Conservation (phyloP, 768 basidiomycete genomes). For the Stropharia rugosoannulata region DNA sequence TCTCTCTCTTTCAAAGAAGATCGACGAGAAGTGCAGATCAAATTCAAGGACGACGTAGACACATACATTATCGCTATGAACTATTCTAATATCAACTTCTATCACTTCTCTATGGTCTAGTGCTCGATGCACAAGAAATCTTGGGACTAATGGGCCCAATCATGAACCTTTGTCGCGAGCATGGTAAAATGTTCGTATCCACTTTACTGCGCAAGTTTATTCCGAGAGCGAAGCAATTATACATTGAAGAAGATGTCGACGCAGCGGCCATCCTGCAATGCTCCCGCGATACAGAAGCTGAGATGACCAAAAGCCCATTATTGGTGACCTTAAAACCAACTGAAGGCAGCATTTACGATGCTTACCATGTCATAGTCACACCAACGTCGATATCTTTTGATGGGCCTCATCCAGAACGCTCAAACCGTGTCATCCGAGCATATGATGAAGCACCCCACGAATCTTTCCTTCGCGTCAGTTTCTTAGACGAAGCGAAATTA, state of each 20-base stretch:
- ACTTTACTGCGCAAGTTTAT: conserved; percentile 41
- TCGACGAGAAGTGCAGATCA: conserved; percentile 46
- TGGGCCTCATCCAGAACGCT: conserved; percentile 58
- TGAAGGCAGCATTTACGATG: conserved; percentile 31
- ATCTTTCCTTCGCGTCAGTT: conserved; percentile 62
- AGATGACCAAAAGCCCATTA: conserved; percentile 22
- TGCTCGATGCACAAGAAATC: conserved; percentile 53
- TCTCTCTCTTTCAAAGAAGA: conserved; percentile 39
- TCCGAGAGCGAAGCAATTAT: conserved; percentile 22
- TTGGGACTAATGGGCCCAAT: conserved; percentile 39
- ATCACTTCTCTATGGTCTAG: conserved; percentile 34
- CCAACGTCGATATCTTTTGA: conserved; percentile 53
- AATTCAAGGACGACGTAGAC: conserved; percentile 18
- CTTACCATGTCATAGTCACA: conserved; percentile 38
- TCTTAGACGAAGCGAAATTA: conserved; percentile 57
- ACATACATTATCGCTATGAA: conserved; percentile 40
- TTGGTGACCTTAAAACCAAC: conserved; percentile 24
- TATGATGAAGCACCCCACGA: conserved; percentile 44
- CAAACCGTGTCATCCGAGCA: conserved; percentile 59
- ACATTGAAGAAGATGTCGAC: conserved; percentile 20
- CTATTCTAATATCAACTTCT: conserved; percentile 45
- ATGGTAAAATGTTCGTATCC: conserved; percentile 36
- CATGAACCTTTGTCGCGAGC: conserved; percentile 19
- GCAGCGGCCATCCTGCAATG: conserved; percentile 24
- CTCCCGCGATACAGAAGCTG: conserved; percentile 25